Evolutionary conservation across 805 yeast genomes (phyloP).

Genomic region (Metschnikowia chrysomelidarum): DNA sequence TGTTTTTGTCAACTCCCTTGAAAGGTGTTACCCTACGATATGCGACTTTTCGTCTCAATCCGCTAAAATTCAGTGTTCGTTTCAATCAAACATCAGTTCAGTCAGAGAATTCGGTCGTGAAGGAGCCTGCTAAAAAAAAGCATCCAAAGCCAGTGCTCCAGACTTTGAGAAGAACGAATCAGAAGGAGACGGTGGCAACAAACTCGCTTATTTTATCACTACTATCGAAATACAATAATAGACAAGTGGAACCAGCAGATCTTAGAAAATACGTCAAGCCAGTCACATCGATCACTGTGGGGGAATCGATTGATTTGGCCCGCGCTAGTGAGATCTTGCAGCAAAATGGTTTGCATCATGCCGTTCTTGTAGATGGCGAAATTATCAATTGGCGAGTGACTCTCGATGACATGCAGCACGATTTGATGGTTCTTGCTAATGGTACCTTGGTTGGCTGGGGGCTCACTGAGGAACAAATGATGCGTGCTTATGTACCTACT

Average conservation of each 20-base stretch:
- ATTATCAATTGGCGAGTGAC: conserved; percentile 49
- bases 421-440: conserved; percentile 66
- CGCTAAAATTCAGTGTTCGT: too few relatives aligned
- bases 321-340: conserved; percentile 38
- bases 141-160: conserved; percentile 12
- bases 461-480: conserved; percentile 52
- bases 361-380: conserved; percentile 58
- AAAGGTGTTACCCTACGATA: too few relatives aligned
- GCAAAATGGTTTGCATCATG: conserved; percentile 21
- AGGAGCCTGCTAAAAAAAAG: conserved; percentile 8
- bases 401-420: conserved; percentile 35
- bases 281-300: conserved; percentile 69
- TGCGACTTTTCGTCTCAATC: too few relatives aligned
- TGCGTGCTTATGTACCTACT: conserved; percentile 49
- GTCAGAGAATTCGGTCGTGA: too few relatives aligned
- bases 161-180: conserved; percentile 23
- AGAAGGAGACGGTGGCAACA: conserved; percentile 21
- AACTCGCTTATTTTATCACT: conserved; percentile 17
- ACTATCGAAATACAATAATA: conserved; percentile 16
- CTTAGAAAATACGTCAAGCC: conserved; percentile 35
- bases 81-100: too few relatives aligned
- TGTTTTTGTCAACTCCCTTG: too few relatives aligned
- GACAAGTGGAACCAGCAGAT: conserved; percentile 21
- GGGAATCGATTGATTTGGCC: conserved; percentile 66
- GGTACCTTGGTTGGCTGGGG: conserved; percentile 90